phyloP scores from a whole-genome alignment of 2,329 filamentous ascomycete genomes.

The Sphaerulina vaccinii region DNA sequence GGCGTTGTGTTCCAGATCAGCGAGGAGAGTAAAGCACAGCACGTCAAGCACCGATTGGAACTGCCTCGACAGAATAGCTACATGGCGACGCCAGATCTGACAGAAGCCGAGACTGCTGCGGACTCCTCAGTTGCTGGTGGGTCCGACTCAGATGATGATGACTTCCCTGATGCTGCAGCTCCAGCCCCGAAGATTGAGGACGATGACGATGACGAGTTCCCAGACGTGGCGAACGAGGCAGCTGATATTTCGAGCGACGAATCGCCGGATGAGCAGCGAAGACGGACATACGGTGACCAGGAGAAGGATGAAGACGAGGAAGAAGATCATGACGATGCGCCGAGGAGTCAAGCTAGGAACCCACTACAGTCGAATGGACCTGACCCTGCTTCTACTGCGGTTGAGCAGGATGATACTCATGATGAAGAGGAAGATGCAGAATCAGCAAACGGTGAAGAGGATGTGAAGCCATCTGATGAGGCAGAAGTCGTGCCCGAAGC shows the following conservation, averaged over 20 bases:
- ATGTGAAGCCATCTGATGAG: slow-evolving; percentile 31
- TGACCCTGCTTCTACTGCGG: neutral
- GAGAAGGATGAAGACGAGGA: slow-evolving; percentile 31
- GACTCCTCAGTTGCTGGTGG: slow-evolving; percentile 27
- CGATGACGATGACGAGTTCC: slow-evolving; percentile 41
- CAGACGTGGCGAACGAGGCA: slow-evolving; percentile 36
- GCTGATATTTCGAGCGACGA: slow-evolving; percentile 27
- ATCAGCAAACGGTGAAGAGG: slow-evolving; percentile 35
- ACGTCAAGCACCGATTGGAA: slow-evolving; percentile 70
- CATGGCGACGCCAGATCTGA: slow-evolving; percentile 28
- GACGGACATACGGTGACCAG: slow-evolving; percentile 20
- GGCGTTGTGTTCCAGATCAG: slow-evolving; percentile 85
- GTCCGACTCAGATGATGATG: slow-evolving; percentile 39
- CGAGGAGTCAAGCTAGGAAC: slow-evolving; percentile 33
- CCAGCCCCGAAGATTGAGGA: slow-evolving; percentile 30
- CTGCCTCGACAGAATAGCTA: slow-evolving; percentile 25
- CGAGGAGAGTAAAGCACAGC: slow-evolving; percentile 78
- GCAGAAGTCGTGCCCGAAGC: slow-evolving; percentile 24
- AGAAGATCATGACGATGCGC: slow-evolving; percentile 15
- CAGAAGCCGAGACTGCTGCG: slow-evolving; percentile 35
- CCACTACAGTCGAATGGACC: slow-evolving; percentile 39
- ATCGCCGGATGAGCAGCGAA: slow-evolving; percentile 27
- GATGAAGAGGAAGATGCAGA: slow-evolving; percentile 34
- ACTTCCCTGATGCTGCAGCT: slow-evolving; percentile 26
- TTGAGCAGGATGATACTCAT: slow-evolving; percentile 26